Evolutionary conservation across 1,284 basidiomycete species (phyloP), one percentile per base, ranked within the genome.

Genomic region (Cutaneotrichosporon mucoides): DNA sequence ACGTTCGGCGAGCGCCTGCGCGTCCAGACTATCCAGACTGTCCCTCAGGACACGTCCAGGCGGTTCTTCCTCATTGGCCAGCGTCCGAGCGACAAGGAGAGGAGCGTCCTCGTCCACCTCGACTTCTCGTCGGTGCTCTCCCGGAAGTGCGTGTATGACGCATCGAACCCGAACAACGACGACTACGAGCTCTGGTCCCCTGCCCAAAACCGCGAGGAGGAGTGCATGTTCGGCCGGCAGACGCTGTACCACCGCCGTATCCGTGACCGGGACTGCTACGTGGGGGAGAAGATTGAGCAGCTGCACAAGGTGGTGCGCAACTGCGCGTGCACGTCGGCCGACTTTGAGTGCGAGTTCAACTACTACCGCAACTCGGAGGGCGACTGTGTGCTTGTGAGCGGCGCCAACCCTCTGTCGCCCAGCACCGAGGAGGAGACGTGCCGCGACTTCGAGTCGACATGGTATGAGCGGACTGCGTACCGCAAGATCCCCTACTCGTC

Each of bases 341-440:
- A 97, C 79, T 97, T 96, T 75, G 93, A 97, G 80, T 97, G 93
- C 70, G 93, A 96, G 80, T 96, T 92, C 82, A 96, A 96, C 75
- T 81, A 92, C 71, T 81, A 84, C 60, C 86, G 87, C 63, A 83
- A 92, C 65, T 75, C 73, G 0, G 79, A 81, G 5, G 88, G 85
- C 56, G 79, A 87, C 45, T 96, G 93, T 70, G 87, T 89, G 0
- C 83, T 92, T 13, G 84, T 86, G 1, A 76, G 84, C 2, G 90
- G 88, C 12, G 87, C 85, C 0, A 75, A 78, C 6, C 81, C 90
- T 0, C 38, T 67, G 24, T 66, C 5, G 65, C 10, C 24, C 45
- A 82, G 60, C 83, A 88, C 65, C 78, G 68, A 85, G 47, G 81
- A 83, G 9, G 70, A 70, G 55, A 77, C 79, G 59, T 94, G 90